Evolutionary conservation across 768 basidiomycete genomes (phyloP), one percentile per base, ranked within the genome.

Genomic region (Dendrothele bispora): DNA sequence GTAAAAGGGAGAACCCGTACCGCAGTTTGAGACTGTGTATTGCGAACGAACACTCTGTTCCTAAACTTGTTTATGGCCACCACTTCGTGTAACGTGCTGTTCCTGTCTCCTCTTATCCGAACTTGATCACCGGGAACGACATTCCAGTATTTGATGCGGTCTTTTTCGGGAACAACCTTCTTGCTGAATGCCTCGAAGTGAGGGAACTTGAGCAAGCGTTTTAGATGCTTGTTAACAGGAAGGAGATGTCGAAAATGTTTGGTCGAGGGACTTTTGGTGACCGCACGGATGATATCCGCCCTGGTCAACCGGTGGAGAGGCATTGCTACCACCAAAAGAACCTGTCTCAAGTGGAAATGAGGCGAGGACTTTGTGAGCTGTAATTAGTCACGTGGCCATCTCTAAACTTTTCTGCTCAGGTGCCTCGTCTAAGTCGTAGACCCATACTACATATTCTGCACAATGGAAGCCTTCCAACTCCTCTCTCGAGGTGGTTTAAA

Each of bases 401-500:
- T n/a, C n/a, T n/a, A n/a, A n/a, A n/a, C n/a, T n/a, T n/a, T n/a
- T n/a, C n/a, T n/a, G n/a, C n/a, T n/a, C n/a, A n/a, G n/a, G n/a
- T n/a, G n/a, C n/a, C n/a, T n/a, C n/a, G n/a, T n/a, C n/a, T n/a
- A n/a, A n/a, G n/a, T n/a, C n/a, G 7, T 3, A 35, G 34, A 12
- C 10, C 20, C 12, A 39, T 39, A 10, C 20, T 39, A 10, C 20
- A 10, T 11, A 10, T 39, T 10, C 38, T 20, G 12, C 50, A 41
- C 39, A 20, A 90, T 91, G 88, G 91, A 94, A 56, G 85, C 91
- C 4, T 98, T 98, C 64, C 88, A 87, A 54, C 66, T 97, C 11
- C 80, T 98, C 22, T 92, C 94, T 26, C 80, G 91, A 14, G 95
- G 95, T 27, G 91, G 92, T 1, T 79, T 78, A 1, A 77, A 73